Percentiles rank a stretch among this genome's conserved stretches.
Evolutionary conservation across 2,329 filamentous ascomycete genomes (phyloP).

Genomic region (Ophiostoma sp.): DNA sequence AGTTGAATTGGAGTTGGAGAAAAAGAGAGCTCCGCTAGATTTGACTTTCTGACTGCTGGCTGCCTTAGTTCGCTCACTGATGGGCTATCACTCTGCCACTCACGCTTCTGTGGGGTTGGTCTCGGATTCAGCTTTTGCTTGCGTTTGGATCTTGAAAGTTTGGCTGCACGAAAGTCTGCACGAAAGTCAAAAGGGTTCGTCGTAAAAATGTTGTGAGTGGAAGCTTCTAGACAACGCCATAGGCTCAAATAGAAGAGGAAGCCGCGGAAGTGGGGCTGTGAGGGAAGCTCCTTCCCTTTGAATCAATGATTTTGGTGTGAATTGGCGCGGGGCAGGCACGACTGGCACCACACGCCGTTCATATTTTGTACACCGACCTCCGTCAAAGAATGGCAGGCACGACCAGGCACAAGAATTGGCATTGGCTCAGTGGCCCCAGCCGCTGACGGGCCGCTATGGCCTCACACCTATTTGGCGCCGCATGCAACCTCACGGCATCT

Average conservation of each 20-base stretch:
- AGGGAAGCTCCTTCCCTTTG: constrained; percentile 18
- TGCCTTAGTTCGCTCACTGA: not conserved
- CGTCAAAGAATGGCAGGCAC: not conserved
- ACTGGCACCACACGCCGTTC: not conserved
- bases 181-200: not conserved
- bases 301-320: not conserved
- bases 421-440: not conserved
- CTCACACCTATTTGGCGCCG: not conserved
- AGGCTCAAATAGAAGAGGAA: constrained; percentile 6
- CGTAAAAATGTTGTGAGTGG: not conserved
- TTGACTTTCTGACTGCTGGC: not conserved
- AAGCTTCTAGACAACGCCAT: constrained; percentile 28
- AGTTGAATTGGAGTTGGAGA: not conserved
- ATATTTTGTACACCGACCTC: too few relatives aligned
- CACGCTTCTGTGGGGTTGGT: not conserved
- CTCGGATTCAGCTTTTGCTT: not conserved
- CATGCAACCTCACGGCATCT: not conserved
- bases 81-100: not conserved
- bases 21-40: not conserved
- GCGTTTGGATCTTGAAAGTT: not conserved
- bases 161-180: not conserved
- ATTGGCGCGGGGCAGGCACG: not conserved
- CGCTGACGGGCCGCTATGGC: constrained; percentile 4
- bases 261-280: constrained; percentile 17
- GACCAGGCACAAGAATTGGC: not conserved